These are phyloP conservation scores for Xylaria grammica DNA, from an alignment of 495 filamentous ascomycete genomes.

Conservation along the genomic window DNA sequence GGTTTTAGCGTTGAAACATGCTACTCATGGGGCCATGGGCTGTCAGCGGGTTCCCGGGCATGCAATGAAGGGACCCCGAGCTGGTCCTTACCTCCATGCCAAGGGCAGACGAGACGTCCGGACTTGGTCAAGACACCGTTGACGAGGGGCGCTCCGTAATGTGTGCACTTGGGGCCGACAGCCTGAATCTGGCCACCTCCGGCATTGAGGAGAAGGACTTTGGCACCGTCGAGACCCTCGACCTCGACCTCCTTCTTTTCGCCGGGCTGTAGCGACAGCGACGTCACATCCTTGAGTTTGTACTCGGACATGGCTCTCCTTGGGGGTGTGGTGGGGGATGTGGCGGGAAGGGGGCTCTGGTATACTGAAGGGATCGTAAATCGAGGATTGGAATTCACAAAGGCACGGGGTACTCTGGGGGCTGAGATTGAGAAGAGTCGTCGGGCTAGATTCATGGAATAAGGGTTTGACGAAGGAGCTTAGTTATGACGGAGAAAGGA, in stretches of 20 bases:
- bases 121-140: conserved; percentile 81
- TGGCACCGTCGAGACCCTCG: conserved; percentile 82
- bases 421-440: conserved; percentile 18
- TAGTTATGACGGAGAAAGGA: neutral
- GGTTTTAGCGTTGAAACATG: conserved; percentile 87
- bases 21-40: conserved; percentile 51
- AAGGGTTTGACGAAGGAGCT: neutral
- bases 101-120: conserved; percentile 87
- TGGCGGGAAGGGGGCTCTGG: neutral
- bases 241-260: conserved; percentile 91
- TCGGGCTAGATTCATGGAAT: conserved; percentile 36
- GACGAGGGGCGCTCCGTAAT: conserved; percentile 87
- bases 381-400: conserved; percentile 18
- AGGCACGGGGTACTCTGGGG: conserved; percentile 20
- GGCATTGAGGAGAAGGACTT: conserved; percentile 82
- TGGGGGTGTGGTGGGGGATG: conserved; percentile 14
- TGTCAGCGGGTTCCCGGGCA: conserved; percentile 24
- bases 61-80: neutral
- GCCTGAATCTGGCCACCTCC: conserved; percentile 69
- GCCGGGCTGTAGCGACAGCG: conserved; percentile 71
- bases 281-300: conserved; percentile 80
- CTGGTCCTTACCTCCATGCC: conserved; percentile 80
- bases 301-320: conserved; percentile 66
- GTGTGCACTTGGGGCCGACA: conserved; percentile 85
- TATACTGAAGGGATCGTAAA: neutral